These are phyloP conservation scores for Hortiboletus campestris DNA, from an alignment of 768 basidiomycete genomes.

Conservation along the genomic window DNA sequence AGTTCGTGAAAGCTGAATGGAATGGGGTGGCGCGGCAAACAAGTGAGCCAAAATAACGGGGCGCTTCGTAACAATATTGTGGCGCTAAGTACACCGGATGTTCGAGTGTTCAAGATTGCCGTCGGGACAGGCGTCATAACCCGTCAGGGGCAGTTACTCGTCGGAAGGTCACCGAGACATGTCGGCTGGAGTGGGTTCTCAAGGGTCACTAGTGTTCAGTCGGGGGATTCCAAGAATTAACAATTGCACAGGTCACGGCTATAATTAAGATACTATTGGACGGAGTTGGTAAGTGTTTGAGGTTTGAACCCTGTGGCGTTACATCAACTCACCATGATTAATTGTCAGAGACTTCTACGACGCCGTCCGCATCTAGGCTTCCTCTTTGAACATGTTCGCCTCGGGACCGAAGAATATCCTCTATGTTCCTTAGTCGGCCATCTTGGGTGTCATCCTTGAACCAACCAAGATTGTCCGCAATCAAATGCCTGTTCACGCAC, in stretches of 20 bases:
- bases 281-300: not conserved
- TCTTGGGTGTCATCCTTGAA: slow-evolving; percentile 79
- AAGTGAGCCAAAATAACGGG: not conserved
- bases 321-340: slow-evolving; percentile 11
- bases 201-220: not conserved
- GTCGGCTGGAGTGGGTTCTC: not conserved
- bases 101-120: not conserved
- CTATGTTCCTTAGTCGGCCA: slow-evolving; percentile 74
- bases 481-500: slow-evolving; percentile 57
- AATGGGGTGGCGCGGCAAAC: not conserved
- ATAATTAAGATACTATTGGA: not conserved
- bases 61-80: not conserved
- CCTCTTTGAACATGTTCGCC: slow-evolving; percentile 73
- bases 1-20: not conserved
- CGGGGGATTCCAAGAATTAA: not conserved
- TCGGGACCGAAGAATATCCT: slow-evolving; percentile 73
- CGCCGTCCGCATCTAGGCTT: slow-evolving; percentile 44
- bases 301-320: not conserved
- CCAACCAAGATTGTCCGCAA: slow-evolving; percentile 91
- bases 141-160: not conserved
- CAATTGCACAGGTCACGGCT: not conserved
- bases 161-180: not conserved
- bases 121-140: not conserved
- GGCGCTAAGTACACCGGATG: not conserved
- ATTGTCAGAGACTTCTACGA: slow-evolving; percentile 51